Evolutionary conservation across 2,329 filamentous ascomycete genomes (phyloP).

Genomic region (Pseudocercospora crystallina): DNA sequence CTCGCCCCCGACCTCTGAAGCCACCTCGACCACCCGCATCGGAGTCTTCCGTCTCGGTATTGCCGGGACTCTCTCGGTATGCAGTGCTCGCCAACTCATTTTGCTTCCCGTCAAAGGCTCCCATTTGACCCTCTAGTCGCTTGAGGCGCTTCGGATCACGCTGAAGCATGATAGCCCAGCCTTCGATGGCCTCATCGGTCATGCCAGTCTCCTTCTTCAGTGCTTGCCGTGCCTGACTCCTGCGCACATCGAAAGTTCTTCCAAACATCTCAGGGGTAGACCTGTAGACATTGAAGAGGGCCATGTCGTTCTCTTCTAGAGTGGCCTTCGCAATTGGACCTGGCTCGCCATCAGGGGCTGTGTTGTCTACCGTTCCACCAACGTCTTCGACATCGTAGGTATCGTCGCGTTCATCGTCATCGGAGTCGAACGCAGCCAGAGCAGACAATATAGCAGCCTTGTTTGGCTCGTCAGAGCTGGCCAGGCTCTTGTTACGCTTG

Average conservation of each 20-base stretch:
- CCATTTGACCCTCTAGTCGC: conserved; percentile 69
- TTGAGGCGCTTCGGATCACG: conserved; percentile 69
- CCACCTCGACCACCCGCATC: conserved; percentile 46
- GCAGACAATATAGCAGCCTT: conserved; percentile 88
- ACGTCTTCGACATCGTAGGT: conserved; percentile 93
- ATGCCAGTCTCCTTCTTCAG: conserved; percentile 77
- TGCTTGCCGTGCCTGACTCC: conserved; percentile 60
- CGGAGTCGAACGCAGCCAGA: conserved; percentile 82
- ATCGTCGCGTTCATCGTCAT: conserved; percentile 95
- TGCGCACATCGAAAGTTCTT: conserved; percentile 68
- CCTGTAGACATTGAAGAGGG: conserved; percentile 71
- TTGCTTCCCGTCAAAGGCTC: conserved; percentile 66
- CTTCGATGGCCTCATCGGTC: conserved; percentile 92
- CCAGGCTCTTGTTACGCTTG: conserved; percentile 53
- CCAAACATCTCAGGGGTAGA: conserved; percentile 65
- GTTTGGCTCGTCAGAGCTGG: conserved; percentile 66
- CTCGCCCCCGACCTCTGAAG: conserved; percentile 49
- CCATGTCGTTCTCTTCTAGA: conserved; percentile 60
- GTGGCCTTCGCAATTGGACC: conserved; percentile 43
- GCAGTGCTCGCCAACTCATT: conserved; percentile 63
- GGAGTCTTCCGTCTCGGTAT: conserved; percentile 59
- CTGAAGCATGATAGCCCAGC: conserved; percentile 84
- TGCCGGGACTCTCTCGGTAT: conserved; percentile 58
- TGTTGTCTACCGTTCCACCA: conserved; percentile 77
- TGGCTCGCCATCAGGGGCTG: conserved; percentile 51